phyloP scores from a whole-genome alignment of 768 basidiomycete genomes.

The Amanita brunnescens region DNA sequence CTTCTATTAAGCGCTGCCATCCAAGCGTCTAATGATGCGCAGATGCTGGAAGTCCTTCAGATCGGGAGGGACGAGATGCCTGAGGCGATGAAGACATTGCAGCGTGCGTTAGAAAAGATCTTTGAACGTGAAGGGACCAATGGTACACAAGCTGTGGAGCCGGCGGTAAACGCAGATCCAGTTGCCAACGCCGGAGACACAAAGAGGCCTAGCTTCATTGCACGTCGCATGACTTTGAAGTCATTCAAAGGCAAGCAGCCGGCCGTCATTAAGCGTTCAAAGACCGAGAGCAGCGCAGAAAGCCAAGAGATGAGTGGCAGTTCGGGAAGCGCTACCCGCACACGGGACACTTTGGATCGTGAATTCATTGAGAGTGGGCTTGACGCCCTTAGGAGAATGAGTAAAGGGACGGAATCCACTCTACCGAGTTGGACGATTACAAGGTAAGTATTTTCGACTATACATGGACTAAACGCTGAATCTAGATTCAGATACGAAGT shows the following conservation, averaged over 20 bases:
- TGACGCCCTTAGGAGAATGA: conserved; percentile 60
- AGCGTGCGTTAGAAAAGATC: conserved; percentile 45
- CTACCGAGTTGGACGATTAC: conserved; percentile 77
- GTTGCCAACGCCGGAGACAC: not conserved
- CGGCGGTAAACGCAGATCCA: not conserved
- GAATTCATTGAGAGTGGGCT: conserved; percentile 69
- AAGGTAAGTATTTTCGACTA: conserved; percentile 24
- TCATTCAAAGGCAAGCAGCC: conserved; percentile 1
- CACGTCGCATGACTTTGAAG: not conserved
- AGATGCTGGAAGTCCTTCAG: conserved; percentile 55
- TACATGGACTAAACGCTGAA: not conserved
- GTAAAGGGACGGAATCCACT: conserved; percentile 29
- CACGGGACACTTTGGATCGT: conserved; percentile 47
- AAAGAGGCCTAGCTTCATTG: not conserved
- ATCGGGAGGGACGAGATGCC: conserved; percentile 62
- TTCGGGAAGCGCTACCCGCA: conserved; percentile 1
- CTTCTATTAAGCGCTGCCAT: conserved; percentile 51
- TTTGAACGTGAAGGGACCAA: not conserved
- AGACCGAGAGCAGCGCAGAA: not conserved
- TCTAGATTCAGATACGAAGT: conserved; percentile 54
- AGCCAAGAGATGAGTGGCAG: not conserved
- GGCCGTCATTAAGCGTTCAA: conserved; percentile 1
- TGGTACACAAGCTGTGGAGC: not conserved
- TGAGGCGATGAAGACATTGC: conserved; percentile 75
- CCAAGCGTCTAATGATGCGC: conserved; percentile 47